Conservation (phyloP, 2,329 filamentous ascomycete genomes). For the Colletotrichum sublineola region DNA sequence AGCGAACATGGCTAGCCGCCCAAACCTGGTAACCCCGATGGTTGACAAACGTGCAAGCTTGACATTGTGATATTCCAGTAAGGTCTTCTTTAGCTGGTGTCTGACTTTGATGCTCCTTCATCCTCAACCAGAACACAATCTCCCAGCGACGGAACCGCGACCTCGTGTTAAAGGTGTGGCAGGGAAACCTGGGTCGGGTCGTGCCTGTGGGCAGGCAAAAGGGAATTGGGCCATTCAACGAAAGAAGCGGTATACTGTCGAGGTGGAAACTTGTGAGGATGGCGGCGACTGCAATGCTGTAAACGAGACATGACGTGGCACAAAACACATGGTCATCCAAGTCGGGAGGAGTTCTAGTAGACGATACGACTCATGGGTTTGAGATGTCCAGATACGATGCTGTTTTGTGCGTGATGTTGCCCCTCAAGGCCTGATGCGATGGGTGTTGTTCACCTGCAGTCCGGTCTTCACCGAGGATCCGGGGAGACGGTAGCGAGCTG, state of each 20-base stretch:
- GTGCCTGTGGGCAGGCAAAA: background rate
- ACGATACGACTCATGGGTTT: conserved; percentile 10
- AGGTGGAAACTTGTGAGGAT: conserved; percentile 18
- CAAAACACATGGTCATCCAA: conserved; percentile 3
- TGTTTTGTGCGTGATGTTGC: conserved; percentile 5
- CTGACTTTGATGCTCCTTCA: background rate
- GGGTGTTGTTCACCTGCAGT: conserved; percentile 41
- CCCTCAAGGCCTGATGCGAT: conserved; percentile 33
- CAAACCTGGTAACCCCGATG: background rate
- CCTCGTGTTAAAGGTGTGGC: conserved; percentile 12
- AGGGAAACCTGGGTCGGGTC: conserved; percentile 17
- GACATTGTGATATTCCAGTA: background rate
- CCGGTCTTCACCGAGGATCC: conserved; percentile 46
- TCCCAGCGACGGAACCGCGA: background rate
- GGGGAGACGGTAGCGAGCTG: conserved; percentile 35
- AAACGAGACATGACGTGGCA: conserved; percentile 8
- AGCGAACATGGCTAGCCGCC: background rate
- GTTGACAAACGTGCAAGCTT: background rate
- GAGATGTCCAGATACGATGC: conserved; percentile 6
- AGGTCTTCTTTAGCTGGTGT: background rate
- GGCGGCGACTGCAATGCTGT: background rate
- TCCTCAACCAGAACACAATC: background rate
- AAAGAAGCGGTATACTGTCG: background rate
- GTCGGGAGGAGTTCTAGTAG: conserved; percentile 28
- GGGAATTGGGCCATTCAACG: conserved; percentile 9